Base-by-base conservation (phyloP, 768 basidiomycete genomes). In the Hebeloma cylindrosporum region DNA sequence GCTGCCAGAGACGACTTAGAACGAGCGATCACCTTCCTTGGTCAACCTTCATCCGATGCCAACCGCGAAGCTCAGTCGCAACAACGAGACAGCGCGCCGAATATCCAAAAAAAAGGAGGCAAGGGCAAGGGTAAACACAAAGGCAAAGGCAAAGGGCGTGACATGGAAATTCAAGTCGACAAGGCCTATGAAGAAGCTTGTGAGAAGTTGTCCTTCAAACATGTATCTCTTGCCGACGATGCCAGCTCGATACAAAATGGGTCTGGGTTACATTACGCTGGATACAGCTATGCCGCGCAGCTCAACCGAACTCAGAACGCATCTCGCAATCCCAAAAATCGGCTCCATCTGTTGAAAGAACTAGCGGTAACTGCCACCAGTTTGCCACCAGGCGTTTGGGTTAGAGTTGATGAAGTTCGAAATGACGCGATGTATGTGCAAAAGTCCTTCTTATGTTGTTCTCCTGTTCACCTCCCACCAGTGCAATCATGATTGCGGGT, bases 401-500 rank as follows among this genome's bases (percentile, higher is more conserved):
- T 79, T 21, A 67, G 77, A 25, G 75, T 77, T 5, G 78, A 82
- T 53, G 79, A 82, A 53, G 70, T 75, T 22, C 67, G 79, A 36
- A 77, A 79, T 57, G 78, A 81, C 52, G 75, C 66, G 1, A 69
- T 80, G 78, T 79, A 54, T 47, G 77, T 53, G 22, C 22, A 46
- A 21, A 11, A 34, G 32, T 25, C 36, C n/a, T 37, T 26, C 35
- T 8, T 39, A 25, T 16, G 34, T 22, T 22, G n/a, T 21, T 37
- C 42, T 11, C 34, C 38, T 37, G 47, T 41, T 57, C 44, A 47
- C 33, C 38, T 47, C 28, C 42, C 37, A 37, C 32, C 52, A 78
- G 75, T 8, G 78, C 78, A 52, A 65, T 77, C 27, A 72, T 81
- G 71, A 79, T 81, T 41, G 78, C 78, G 18, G 79, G 79, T 1